Base-by-base conservation (phyloP, 2,329 filamentous ascomycete genomes). In the Aspergillus fructus region DNA sequence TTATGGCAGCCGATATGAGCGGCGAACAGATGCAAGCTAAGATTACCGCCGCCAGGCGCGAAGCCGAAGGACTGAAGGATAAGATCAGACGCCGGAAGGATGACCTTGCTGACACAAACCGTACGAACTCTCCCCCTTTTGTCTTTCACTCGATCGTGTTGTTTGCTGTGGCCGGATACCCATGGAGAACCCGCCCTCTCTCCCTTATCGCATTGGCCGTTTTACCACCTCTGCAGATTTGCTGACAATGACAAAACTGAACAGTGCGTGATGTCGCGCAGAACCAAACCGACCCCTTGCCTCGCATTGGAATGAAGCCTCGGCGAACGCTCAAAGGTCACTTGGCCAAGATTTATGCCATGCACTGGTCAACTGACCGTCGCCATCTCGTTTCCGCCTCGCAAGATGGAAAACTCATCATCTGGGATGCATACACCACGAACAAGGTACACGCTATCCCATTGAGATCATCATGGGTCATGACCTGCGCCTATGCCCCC, bases 81-180 rank as follows among this genome's bases (percentile, higher is more conserved):
- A 89, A 91, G 78, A 97, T 97, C 86, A 97, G 97, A 89, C 88
- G 93, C 80, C 96, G 96, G 87, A 97, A 97, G 89, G 94, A 99
- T 85, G 94, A 97, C 81, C 86, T 99, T 69, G 93, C 93, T 75
- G 94, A 99, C 79, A 96, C 93, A 64, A 96, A 93, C 74, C 89
- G 94, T 99, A 87, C 86, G 93, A 57, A 54, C 84, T 62, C 27
- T 30, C 53, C 62, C 63, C 63, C 34, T 37, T 58, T 53, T 55
- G 60, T 62, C 55, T 56, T 37, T 56, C 34, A 21, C 15, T n/a
- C 8, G 15, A 40, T 6, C 37, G 37, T 17, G 24, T 15, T 15
- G 23, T n/a, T 7, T 11, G 27, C 8, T 30, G 27, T 30, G 27
- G 27, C 27, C 27, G 27, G 27, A 30, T 30, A 4, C 27, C 27